These are phyloP conservation scores for Coelastrella sp. DNA, from an alignment of 139 green algal genomes.

Conservation along the genomic window DNA sequence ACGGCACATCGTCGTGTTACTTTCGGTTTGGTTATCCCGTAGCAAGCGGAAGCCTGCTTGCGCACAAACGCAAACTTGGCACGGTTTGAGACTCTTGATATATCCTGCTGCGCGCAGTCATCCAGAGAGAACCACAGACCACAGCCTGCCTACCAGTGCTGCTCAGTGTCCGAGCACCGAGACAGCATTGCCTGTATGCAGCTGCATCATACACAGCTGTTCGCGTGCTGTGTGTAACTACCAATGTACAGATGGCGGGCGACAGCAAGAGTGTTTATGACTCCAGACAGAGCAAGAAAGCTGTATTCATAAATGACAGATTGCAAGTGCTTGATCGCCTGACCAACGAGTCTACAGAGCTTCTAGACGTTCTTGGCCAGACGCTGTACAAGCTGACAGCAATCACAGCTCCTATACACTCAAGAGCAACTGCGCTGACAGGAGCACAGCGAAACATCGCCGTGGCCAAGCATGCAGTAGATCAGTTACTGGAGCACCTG, in stretches of 20 bases:
- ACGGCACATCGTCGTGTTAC: no score
- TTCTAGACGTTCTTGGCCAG: conserved; percentile 35
- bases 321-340: conserved; percentile 44
- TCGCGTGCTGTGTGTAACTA: background rate
- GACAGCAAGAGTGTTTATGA: background rate
- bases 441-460: conserved; percentile 60
- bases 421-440: conserved; percentile 52
- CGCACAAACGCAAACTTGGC: no score
- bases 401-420: conserved; percentile 58
- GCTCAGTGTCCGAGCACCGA: no score
- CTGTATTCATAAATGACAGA: background rate
- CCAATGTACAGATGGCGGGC: background rate
- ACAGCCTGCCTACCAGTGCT: no score
- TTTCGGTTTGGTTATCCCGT: no score
- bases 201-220: background rate
- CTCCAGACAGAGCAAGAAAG: background rate
- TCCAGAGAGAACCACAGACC: no score
- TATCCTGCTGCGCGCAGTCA: no score
- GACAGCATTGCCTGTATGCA: background rate
- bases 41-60: no score
- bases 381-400: conserved; percentile 25
- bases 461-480: conserved; percentile 43
- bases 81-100: no score
- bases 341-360: conserved; percentile 8
- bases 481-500: conserved; percentile 57